These are phyloP conservation scores for Akebia trifoliata DNA, from an alignment of 164 flowering plant species.

Conservation along the genomic window DNA sequence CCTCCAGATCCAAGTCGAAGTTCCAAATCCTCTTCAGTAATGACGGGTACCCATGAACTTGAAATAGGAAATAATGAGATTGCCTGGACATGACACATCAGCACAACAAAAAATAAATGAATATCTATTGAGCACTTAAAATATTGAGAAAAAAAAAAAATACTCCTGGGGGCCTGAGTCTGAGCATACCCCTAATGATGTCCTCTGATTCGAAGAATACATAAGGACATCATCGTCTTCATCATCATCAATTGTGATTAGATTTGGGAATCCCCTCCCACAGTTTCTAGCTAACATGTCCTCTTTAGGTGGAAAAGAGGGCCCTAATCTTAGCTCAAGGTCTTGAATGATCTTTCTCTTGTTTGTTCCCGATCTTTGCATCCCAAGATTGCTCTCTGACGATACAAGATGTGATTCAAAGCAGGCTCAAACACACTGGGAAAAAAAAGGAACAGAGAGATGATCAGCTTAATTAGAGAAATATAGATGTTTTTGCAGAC, in stretches of 20 bases:
- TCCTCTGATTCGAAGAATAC: constrained; percentile 10
- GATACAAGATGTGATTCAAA: background rate
- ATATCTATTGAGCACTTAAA: background rate
- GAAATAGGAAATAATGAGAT: constrained; percentile 19
- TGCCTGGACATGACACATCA: constrained; percentile 16
- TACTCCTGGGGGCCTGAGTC: background rate
- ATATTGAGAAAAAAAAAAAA: background rate
- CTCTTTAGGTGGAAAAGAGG: constrained; percentile 13
- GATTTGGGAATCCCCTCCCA: constrained; percentile 11
- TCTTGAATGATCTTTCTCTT: constrained; percentile 9
- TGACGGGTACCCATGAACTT: constrained; percentile 23
- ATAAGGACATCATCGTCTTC: constrained; percentile 22
- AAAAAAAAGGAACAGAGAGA: background rate
- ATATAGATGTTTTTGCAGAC: background rate
- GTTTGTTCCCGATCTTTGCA: constrained; percentile 16
- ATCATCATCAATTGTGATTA: constrained; percentile 24
- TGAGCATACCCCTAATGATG: constrained; percentile 16
- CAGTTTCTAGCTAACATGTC: constrained; percentile 13
- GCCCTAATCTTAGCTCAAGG: constrained; percentile 21
- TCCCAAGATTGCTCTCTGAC: background rate
- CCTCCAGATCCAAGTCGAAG: constrained; percentile 31
- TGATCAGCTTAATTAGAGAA: background rate
- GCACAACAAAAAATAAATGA: background rate
- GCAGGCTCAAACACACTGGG: background rate
- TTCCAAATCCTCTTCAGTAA: constrained; percentile 32